Evolutionary conservation across 2,329 filamentous ascomycete species (phyloP), one percentile per base, ranked within the genome.

Genomic region (Cladorrhinum sp.): DNA sequence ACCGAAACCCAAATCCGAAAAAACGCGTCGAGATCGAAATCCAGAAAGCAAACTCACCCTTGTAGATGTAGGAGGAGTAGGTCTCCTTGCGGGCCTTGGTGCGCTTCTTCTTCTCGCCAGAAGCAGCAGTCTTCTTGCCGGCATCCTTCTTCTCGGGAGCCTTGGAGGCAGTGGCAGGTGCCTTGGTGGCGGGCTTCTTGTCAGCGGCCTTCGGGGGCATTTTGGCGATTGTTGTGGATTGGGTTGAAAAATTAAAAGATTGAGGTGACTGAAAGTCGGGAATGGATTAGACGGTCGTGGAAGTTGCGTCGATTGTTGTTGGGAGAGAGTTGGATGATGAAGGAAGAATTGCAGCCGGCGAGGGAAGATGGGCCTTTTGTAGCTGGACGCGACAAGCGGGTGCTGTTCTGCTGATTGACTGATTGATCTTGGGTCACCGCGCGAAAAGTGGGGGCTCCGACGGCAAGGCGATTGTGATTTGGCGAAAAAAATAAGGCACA

Each of bases 41-140:
- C 59, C 21, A 20, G n/a, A 39, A 60, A 66, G 71, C 42, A 20
- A 60, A 76, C 86, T 79, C 76, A 97, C 94, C 95, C 86, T 98
- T 99, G 91, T 98, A 99, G 82, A 99, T 99, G 87, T 99, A 99
- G 60, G 92, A 96, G 71, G 91, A 96, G 86, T 99, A 99, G n/a
- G 95, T 99, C 86, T 99, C 95, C 90, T 98, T 98, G 82, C 95
- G 89, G 70, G 93, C 91, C 93, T 99, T 99, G 84, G 92, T 96
- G 76, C 95, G 92, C 93, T 98, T 99, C 91, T 99, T 99, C 92
- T 98, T 98, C 73, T 98, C 95, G 68, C 95, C 95, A 76, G 91
- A 87, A 65, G 93, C 87, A 64, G 94, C 92, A 55, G 95, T 98
- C 90, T 98, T 99, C 91, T 99, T 99, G 85, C 94, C 95, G 68